Conservation (phyloP, 1,139 yeast genomes). For the Pichiaceae sp. region DNA sequence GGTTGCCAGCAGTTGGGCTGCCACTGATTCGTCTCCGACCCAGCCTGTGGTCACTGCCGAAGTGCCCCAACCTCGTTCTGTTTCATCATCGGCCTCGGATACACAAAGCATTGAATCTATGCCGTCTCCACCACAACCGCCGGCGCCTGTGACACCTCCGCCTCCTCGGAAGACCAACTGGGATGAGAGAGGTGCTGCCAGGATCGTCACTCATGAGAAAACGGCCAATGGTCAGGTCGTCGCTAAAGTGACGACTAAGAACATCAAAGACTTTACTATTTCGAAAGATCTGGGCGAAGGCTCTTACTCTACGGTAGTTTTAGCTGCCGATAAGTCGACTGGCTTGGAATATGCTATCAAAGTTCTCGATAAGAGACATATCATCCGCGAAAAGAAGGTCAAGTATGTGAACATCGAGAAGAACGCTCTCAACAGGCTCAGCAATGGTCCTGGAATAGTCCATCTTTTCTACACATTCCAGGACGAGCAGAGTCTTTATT, state of each 20-base stretch:
- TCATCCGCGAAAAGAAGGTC: constrained; percentile 71
- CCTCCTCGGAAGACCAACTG: constrained; percentile 8
- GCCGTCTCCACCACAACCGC: not conserved
- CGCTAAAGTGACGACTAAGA: constrained; percentile 36
- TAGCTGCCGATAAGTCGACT: constrained; percentile 55
- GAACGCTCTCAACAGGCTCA: constrained; percentile 62
- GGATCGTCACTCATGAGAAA: constrained; percentile 34
- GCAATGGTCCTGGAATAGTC: constrained; percentile 60
- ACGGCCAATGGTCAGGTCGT: constrained; percentile 38
- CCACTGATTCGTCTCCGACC: not conserved
- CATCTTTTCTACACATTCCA: constrained; percentile 73
- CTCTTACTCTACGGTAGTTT: constrained; percentile 67
- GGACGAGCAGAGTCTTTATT: constrained; percentile 63
- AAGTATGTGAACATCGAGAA: constrained; percentile 76
- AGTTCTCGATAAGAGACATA: constrained; percentile 63
- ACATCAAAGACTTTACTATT: constrained; percentile 63
- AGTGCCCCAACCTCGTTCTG: too few relatives aligned
- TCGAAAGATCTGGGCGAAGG: constrained; percentile 76
- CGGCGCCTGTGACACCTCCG: not conserved
- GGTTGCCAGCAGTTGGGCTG: not conserved
- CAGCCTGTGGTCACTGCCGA: too few relatives aligned
- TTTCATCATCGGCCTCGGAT: not conserved
- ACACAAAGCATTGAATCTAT: not conserved
- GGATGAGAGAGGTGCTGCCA: constrained; percentile 44
- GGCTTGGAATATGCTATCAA: constrained; percentile 63